phyloP scores from a whole-genome alignment of 345 rosid genomes.

The Psidium friedrichsthalianum region DNA sequence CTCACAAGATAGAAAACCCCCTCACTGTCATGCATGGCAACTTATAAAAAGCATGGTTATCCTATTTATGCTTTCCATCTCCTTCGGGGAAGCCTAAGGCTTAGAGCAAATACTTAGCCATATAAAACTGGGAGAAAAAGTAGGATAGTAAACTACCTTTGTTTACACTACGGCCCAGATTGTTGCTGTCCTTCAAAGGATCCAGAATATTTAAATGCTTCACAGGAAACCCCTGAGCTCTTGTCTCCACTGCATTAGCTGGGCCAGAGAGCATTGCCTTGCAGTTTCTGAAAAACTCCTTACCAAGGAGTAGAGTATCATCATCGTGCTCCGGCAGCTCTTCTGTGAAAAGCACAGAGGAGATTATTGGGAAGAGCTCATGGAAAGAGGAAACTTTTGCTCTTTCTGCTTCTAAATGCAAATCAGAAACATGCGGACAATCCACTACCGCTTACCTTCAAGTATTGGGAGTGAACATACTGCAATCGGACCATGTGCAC shows the following conservation, averaged over 20 bases:
- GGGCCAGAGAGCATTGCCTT: slow-evolving; percentile 35
- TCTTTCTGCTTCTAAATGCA: not conserved
- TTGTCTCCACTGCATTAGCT: slow-evolving; percentile 20
- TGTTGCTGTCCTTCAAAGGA: slow-evolving; percentile 73
- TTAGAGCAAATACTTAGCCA: not conserved
- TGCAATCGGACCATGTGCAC: slow-evolving; percentile 54
- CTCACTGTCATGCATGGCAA: not conserved
- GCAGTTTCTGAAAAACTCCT: slow-evolving; percentile 44
- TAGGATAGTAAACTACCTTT: slow-evolving; percentile 32
- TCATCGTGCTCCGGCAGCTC: slow-evolving; percentile 23
- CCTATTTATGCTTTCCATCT: not conserved
- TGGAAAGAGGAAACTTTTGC: not conserved
- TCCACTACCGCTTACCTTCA: slow-evolving; percentile 28
- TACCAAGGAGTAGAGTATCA: slow-evolving; percentile 36
- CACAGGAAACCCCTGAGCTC: slow-evolving; percentile 29
- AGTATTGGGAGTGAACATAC: slow-evolving; percentile 41
- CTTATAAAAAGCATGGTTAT: not conserved
- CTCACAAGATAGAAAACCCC: not conserved
- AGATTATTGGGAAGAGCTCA: not conserved
- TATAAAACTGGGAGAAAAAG: not conserved
- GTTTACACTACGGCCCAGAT: slow-evolving; percentile 85
- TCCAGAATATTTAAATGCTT: slow-evolving; percentile 75
- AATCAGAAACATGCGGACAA: not conserved
- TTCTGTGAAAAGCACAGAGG: slow-evolving; percentile 11
- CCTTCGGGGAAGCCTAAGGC: not conserved